Evolutionary conservation across 2,329 filamentous ascomycete species (phyloP), one percentile per base, ranked within the genome.

Genomic region (Ophiostoma sp.): DNA sequence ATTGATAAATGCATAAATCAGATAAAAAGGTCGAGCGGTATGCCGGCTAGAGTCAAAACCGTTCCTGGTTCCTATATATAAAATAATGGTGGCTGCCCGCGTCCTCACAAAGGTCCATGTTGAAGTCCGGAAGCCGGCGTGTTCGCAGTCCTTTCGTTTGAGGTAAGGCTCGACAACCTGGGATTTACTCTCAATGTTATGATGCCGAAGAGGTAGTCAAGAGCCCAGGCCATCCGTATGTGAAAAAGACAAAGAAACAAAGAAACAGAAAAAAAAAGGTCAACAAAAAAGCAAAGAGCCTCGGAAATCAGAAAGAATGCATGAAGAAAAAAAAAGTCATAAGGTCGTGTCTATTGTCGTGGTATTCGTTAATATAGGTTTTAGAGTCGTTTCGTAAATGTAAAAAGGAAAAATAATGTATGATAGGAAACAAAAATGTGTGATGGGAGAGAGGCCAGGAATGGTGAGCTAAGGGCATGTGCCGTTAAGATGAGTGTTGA

Each of bases 291-390:
- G 39, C 39, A 48, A 27, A 41, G 39, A 52, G 41, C 27, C 41
- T 41, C 66, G 7, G 20, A 41, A 33, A 39, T 23, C 1, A 39
- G 7, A 60, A 62, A 3, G 13, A 33, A 62, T 62, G 27, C 27
- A 57, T 57, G 15, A 41, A 41, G 67, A 35, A n/a, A 36, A 15
- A 33, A 48, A 48, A 48, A 41, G 48, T 62, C 57, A 33, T 62
- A 62, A 62, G 15, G 57, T 62, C 57, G 57, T 62, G 27, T 62
- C 57, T 62, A 62, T 62, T 20, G 57, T 62, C 57, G 27, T 62
- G 27, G 23, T 62, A 33, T 62, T 62, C 57, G 41, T 70, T 35
- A 52, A 57, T 17, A 44, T 67, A 23, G 44, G 17, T 20, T 48
- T 62, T 33, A 13, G 23, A 33, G 57, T 62, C 57, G 57, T 62